Evolutionary conservation across 108 stramenopile species (phyloP), one percentile per base, ranked within the genome.

Genomic region (Hondaea fermentalgiana): DNA sequence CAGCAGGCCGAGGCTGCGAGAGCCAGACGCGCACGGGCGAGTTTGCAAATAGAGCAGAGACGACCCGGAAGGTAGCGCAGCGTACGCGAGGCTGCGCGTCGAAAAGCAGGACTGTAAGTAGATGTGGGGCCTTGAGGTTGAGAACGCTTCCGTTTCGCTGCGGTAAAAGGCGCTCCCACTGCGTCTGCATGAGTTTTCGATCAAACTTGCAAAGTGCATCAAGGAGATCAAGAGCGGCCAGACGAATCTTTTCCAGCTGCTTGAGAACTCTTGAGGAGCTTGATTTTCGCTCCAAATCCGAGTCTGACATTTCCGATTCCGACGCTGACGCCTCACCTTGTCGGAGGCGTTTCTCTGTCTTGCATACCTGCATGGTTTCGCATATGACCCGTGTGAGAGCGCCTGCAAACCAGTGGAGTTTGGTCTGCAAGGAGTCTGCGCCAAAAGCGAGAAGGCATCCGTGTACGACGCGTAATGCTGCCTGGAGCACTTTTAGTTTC

Each of bases 231-330:
- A 83, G 51, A 6, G 76, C 76, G 25, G 76, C 17, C 43, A 83
- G 4, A 6, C 51, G 45, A 25, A 83, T 23, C 49, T 83, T 83
- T 53, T 83, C 76, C 12, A 83, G 45, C 51, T 83, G 76, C 51
- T 83, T 83, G 19, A 83, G 51, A 12, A 53, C 45, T 6, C 76
- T 55, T 16, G 76, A 83, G 23, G 76, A 83, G 12, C 49, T 53
- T 47, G 76, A 83, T 53, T 83, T 83, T 28, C 76, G 76, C 28
- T 83, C 76, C 45, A 83, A 2, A 35, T 83, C 76, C 3, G 76
- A 83, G 28, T 83, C 76, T 16, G 76, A 83, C 76, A 83, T 53
- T 83, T 83, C 76, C 6, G 76, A 83, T 23, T 83, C 76, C 10
- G 76, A 83, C 43, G 76, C 76, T 12, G 76, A 21, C 10, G 6